Conservation (phyloP, 805 yeast species). For the Candida chilensis region DNA sequence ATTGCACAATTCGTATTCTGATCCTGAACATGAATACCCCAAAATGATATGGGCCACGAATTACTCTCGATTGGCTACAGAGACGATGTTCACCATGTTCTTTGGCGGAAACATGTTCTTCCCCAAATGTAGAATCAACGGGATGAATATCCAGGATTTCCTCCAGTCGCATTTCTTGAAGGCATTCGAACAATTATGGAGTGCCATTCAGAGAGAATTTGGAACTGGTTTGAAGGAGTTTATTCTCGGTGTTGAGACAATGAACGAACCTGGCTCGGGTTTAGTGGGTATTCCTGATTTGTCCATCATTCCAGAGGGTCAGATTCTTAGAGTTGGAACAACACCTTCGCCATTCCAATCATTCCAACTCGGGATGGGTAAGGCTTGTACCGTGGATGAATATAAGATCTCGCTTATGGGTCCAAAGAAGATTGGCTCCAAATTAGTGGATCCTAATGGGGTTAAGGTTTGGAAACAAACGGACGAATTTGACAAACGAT, state of each 20-base stretch:
- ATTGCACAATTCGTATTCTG: conserved; percentile 49
- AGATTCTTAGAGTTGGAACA: conserved; percentile 67
- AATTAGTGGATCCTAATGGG: conserved; percentile 58
- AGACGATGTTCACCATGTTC: conserved; percentile 79
- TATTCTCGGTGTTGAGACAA: conserved; percentile 72
- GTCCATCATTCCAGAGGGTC: conserved; percentile 42
- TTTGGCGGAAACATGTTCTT: conserved; percentile 72
- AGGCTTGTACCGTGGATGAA: conserved; percentile 54
- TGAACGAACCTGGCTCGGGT: conserved; percentile 84
- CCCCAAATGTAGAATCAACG: conserved; percentile 67
- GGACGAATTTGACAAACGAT: conserved; percentile 48
- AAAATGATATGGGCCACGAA: conserved; percentile 94
- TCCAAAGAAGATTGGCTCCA: conserved; percentile 54
- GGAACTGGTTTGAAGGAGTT: conserved; percentile 37
- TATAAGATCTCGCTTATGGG: conserved; percentile 72
- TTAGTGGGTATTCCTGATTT: conserved; percentile 56
- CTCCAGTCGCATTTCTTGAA: conserved; percentile 55
- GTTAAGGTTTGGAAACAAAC: conserved; percentile 57
- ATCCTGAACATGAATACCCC: conserved; percentile 33
- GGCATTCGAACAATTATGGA: conserved; percentile 36
- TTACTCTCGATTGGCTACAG: conserved; percentile 64
- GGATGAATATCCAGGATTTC: conserved; percentile 67
- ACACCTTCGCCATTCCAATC: conserved; percentile 78
- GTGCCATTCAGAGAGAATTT: conserved; percentile 11
- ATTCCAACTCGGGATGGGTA: conserved; percentile 72